A percentile compares a stretch with the other conserved stretches of the same genome.
These are phyloP conservation scores for Begonia masoniana DNA, from an alignment of 306 rosid genomes.

Conservation along the genomic window DNA sequence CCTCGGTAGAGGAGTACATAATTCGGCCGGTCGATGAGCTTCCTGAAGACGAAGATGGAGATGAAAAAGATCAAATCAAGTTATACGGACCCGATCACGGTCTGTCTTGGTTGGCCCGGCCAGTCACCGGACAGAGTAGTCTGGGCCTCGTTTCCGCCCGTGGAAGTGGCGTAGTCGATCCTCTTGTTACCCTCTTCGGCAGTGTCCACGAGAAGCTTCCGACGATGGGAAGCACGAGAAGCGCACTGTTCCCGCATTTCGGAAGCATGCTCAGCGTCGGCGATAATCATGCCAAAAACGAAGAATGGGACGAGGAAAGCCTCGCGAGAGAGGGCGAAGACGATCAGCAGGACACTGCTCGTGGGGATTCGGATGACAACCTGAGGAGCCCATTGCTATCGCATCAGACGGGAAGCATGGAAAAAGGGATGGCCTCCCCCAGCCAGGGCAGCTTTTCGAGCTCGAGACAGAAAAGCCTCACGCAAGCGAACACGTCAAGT, in stretches of 20 bases:
- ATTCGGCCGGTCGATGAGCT: constrained; percentile 18
- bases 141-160: constrained; percentile 18
- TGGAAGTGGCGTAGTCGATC: constrained; percentile 26
- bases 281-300: constrained; percentile 6
- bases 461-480: not conserved
- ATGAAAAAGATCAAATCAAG: constrained; percentile 20
- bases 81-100: constrained; percentile 27
- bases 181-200: constrained; percentile 30
- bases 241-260: constrained; percentile 20
- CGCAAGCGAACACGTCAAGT: constrained; percentile 14
- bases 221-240: constrained; percentile 19
- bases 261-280: constrained; percentile 24
- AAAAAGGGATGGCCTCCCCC: constrained; percentile 3
- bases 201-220: constrained; percentile 33
- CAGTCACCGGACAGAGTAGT: constrained; percentile 17
- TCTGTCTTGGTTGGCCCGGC: constrained; percentile 19
- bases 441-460: constrained; percentile 4
- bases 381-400: constrained; percentile 24
- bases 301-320: constrained; percentile 26
- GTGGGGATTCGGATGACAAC: constrained; percentile 19
- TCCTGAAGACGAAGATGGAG: constrained; percentile 5
- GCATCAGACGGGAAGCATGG: constrained; percentile 18
- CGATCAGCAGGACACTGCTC: constrained; percentile 8
- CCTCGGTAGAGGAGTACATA: constrained; percentile 31
- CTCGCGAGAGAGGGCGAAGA: constrained; percentile 11